Evolutionary conservation across 495 filamentous ascomycete species (phyloP), one percentile per base, ranked within the genome.

Genomic region (Xylaria sp.): DNA sequence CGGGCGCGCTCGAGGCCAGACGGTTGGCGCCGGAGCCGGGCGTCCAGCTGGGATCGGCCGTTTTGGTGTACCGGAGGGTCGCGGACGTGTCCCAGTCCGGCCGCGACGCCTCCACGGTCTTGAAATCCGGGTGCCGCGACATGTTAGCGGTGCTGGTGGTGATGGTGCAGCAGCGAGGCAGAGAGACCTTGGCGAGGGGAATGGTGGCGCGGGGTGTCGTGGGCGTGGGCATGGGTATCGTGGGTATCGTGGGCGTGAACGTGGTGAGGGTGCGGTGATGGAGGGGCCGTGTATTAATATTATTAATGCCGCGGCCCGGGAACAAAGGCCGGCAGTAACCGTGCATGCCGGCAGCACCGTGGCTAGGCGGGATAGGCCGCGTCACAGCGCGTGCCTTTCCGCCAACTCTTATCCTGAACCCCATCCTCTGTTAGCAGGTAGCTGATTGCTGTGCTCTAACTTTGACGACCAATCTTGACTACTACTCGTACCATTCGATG

Each of bases 71-170:
- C 48, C 78, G 83, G 78, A 92, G 85, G 65, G 82, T 76, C 55
- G 83, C 82, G 55, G 84, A 75, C 19, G 77, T 76, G 58, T 88
- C 77, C 82, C 90, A 98, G 65, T 89, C 85, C 2, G 90, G 91
- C 15, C 94, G 89, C n/a, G 88, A 86, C 52, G 87, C 87, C 81
- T 97, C 90, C 71, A 93, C 85, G 29, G 87, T 83, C 70, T 91
- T 91, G 84, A 97, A 97, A 78, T 97, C 91, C 12, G 86, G 85
- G 77, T 91, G 90, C 14, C 87, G 89, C n/a, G 80, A 78, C 82
- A 84, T 83, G 2, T 62, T 80, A 72, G 58, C 24, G 40, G 70
- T 50, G 61, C 59, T 61, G 68, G 65, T 52, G n/a, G 41, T 11
- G 64, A 26, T 43, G 70, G 29, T 5, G 43, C 8, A 71, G 37